Base-by-base conservation (phyloP, 2,329 filamentous ascomycete genomes). In the Myotisia sp. region DNA sequence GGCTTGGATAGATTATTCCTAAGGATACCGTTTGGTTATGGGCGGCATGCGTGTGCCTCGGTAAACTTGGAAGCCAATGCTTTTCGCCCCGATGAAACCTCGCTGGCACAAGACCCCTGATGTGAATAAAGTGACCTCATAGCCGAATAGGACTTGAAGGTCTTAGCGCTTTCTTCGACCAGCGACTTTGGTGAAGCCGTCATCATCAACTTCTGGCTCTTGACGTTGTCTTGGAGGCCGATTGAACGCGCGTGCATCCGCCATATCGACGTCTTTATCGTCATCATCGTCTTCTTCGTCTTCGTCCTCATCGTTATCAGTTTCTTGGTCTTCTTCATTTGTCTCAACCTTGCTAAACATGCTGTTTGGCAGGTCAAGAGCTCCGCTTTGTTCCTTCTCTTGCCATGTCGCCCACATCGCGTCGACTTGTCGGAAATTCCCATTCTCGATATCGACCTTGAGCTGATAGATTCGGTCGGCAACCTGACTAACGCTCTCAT, bases 131-230 rank as follows among this genome's bases (percentile, higher is more conserved):
- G n/a, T n/a, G n/a, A n/a, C n/a, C n/a, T n/a, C n/a, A n/a, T n/a
- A n/a, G n/a, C n/a, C n/a, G n/a, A n/a, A n/a, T n/a, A n/a, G n/a
- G n/a, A n/a, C n/a, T n/a, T n/a, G n/a, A n/a, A n/a, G n/a, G 8
- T 34, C 42, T 49, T 48, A 53, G 53, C 61, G 67, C 62, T 65
- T 70, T 66, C 74, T 80, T 62, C 74, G 80, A 48, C 71, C 68
- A 36, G 74, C 70, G 44, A 85, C 79, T 56, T 70, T 82, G 10
- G 75, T 82, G 53, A 87, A 87, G 3, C 81, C 81, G 50, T 87
- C 81, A 44, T 85, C 79, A 54, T 87, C 81, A 29, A 86, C 65
- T 53, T 83, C 73, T 0, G 80, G 79, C 50, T 71, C 68, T 10
- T 64, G 55, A 58, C 75, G 81, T 55, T 81, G 74, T 53, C 67